Conservation (phyloP, 2,329 filamentous ascomycete species). For the Fusarium buxicola region DNA sequence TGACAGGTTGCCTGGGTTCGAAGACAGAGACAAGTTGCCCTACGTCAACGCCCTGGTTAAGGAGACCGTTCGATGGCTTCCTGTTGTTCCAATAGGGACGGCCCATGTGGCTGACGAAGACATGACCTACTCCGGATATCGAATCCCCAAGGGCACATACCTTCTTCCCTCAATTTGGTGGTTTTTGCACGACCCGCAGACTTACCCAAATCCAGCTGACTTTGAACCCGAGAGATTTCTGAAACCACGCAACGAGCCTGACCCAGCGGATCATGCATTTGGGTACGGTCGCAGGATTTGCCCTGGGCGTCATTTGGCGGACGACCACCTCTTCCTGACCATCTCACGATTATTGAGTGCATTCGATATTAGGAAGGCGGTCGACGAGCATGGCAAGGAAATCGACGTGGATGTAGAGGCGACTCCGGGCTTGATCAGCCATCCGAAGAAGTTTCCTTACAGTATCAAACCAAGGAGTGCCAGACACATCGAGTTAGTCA, state of each 20-base stretch:
- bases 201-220: conserved; percentile 61
- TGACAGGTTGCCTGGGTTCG: conserved; percentile 43
- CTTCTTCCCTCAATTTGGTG: conserved; percentile 42
- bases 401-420: conserved; percentile 14
- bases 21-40: conserved; percentile 45
- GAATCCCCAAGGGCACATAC: conserved; percentile 46
- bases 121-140: conserved; percentile 40
- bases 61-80: conserved; percentile 48
- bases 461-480: conserved; percentile 23
- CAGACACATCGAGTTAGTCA: conserved; percentile 15
- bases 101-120: conserved; percentile 53
- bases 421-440: conserved; percentile 16
- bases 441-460: conserved; percentile 14
- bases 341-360: conserved; percentile 58
- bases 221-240: conserved; percentile 53
- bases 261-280: conserved; percentile 48
- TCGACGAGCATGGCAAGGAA: conserved; percentile 30
- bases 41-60: conserved; percentile 49
- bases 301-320: conserved; percentile 50
- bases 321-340: conserved; percentile 49
- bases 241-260: conserved; percentile 44
- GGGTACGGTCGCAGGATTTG: conserved; percentile 53
- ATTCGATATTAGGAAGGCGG: conserved; percentile 54
- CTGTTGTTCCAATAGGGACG: conserved; percentile 51
- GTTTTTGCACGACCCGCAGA: conserved; percentile 70